Conservation (phyloP, 768 basidiomycete genomes). For the Cystoderma amianthinum region DNA sequence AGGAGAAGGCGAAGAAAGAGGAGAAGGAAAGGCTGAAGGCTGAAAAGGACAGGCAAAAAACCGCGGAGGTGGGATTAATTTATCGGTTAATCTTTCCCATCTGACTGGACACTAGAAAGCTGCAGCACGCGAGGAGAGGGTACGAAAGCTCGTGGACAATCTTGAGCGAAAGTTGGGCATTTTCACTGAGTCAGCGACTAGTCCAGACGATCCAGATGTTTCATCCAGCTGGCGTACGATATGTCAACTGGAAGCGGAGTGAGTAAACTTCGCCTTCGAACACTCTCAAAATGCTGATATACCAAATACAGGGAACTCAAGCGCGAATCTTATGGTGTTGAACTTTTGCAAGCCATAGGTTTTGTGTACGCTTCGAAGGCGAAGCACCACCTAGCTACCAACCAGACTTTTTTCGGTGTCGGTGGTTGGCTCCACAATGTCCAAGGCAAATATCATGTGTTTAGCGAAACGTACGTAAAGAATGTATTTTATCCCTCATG, state of each 20-base stretch:
- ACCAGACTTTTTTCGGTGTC: conserved; percentile 69
- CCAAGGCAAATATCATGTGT: conserved; percentile 87
- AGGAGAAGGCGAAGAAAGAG: conserved; percentile 70
- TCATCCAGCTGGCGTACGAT: conserved; percentile 69
- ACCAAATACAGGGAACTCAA: conserved; percentile 67
- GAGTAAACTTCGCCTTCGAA: conserved; percentile 18
- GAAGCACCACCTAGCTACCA: conserved; percentile 76
- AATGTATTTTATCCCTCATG: conserved; percentile 9
- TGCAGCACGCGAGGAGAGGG: conserved; percentile 67
- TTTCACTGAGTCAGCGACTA: conserved; percentile 77
- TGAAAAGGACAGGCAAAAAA: conserved; percentile 57
- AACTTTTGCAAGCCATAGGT: conserved; percentile 79
- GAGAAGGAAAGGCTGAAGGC: conserved; percentile 64
- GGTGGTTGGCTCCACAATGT: conserved; percentile 93
- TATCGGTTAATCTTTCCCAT: conserved; percentile 1
- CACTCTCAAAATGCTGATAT: conserved; percentile 6
- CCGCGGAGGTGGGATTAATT: conserved; percentile 53
- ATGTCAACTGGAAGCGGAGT: conserved; percentile 80
- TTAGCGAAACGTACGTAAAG: conserved; percentile 91
- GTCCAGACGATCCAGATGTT: conserved; percentile 64
- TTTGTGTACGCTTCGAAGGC: conserved; percentile 81
- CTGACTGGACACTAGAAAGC: conserved; percentile 51
- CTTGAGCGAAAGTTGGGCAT: conserved; percentile 80
- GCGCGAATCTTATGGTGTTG: conserved; percentile 82
- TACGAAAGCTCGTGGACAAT: conserved; percentile 70